Percentiles rank a stretch among this genome's conserved stretches.
Evolutionary conservation across 2,329 filamentous ascomycete species (phyloP).

Genomic region (Hypoxylon sp.): DNA sequence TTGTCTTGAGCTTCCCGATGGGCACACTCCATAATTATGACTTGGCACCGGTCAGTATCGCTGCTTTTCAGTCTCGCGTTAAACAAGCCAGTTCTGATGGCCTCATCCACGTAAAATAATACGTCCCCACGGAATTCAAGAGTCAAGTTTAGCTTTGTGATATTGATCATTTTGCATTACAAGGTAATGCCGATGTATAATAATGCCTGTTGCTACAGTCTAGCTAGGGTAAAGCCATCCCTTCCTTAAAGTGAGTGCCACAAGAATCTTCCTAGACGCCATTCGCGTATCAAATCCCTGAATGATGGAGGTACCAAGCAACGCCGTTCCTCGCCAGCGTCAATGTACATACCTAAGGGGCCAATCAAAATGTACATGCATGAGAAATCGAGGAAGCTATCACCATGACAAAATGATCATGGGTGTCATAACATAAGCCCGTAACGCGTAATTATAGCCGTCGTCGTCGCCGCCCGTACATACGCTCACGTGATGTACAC

Average conservation of each 20-base stretch:
- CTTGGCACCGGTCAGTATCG: neutral
- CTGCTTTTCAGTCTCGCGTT: no score
- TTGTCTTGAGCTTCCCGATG: neutral
- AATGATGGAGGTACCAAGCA: neutral
- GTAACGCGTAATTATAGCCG: neutral
- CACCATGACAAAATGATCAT: neutral
- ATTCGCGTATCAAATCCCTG: neutral
- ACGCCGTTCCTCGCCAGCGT: neutral
- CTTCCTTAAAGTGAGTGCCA: neutral
- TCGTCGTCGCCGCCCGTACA: neutral
- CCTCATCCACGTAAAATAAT: no score
- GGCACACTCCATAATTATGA: neutral
- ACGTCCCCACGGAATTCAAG: no score
- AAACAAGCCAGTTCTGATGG: no score
- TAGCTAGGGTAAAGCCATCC: neutral
- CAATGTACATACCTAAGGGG: neutral
- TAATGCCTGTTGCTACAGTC: neutral
- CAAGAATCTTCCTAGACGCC: constrained; percentile 7
- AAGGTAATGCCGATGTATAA: neutral
- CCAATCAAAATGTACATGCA: constrained; percentile 14
- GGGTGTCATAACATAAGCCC: neutral
- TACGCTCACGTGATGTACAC: constrained; percentile 84
- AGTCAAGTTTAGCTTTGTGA: neutral
- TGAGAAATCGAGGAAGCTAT: neutral
- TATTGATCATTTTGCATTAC: neutral